Evolutionary conservation across 305 asterid species (phyloP).

Genomic region (Petunia hybrid): DNA sequence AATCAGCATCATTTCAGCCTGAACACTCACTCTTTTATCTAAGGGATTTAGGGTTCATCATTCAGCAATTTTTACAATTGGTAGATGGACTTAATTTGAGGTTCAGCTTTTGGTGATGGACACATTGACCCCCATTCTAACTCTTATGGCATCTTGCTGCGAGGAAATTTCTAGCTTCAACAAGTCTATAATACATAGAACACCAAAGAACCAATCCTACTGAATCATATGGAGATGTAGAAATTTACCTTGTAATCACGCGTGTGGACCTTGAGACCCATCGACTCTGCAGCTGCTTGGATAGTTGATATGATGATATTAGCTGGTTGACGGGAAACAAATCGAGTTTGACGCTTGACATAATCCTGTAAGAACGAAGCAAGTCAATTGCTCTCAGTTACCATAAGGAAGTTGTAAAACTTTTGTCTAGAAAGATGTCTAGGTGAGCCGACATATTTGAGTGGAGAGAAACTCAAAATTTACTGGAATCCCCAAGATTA

Average conservation of each 20-base stretch:
- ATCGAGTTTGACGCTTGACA: conserved; percentile 89
- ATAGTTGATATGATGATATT: conserved; percentile 65
- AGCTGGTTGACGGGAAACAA: conserved; percentile 90
- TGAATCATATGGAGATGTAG: background rate
- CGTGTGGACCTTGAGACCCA: conserved; percentile 83
- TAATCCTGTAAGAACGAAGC: conserved; percentile 58
- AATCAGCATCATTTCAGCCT: too few relatives aligned
- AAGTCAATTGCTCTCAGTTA: conserved; percentile 12
- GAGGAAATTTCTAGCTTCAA: too few relatives aligned
- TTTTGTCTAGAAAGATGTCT: background rate
- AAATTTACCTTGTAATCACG: conserved; percentile 77
- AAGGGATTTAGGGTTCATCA: too few relatives aligned
- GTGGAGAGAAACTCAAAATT: background rate
- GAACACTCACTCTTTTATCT: too few relatives aligned
- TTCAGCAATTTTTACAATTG: too few relatives aligned
- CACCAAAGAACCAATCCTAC: background rate
- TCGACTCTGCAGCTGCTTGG: conserved; percentile 75
- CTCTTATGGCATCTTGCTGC: too few relatives aligned
- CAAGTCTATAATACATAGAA: too few relatives aligned
- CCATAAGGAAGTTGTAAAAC: background rate
- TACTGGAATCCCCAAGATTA: background rate
- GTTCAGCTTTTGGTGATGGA: too few relatives aligned
- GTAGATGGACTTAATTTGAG: too few relatives aligned
- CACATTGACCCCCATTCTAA: too few relatives aligned
- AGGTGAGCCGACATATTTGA: background rate